These are phyloP conservation scores for Perkinsus marinus DNA, from an alignment of 169 alveolate species.

Conservation along the genomic window DNA sequence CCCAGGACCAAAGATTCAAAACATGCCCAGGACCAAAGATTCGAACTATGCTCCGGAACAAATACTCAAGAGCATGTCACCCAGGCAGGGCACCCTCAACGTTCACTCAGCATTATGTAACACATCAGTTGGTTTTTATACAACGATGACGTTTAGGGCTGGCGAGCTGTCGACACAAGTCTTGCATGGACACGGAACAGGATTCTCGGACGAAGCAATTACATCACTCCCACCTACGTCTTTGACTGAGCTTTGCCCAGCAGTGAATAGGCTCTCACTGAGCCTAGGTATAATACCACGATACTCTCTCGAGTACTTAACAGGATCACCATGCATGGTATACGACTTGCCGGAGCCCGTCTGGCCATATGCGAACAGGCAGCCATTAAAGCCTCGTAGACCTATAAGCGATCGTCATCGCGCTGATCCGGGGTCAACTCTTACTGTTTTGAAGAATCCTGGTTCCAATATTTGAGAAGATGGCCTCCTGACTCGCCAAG, in stretches of 20 bases:
- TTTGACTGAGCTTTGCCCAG: neutral
- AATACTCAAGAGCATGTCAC: too few relatives aligned
- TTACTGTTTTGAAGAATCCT: neutral
- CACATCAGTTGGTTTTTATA: too few relatives aligned
- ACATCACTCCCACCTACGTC: neutral
- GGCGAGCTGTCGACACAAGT: too few relatives aligned
- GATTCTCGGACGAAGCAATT: too few relatives aligned
- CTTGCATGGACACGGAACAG: too few relatives aligned
- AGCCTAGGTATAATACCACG: neutral
- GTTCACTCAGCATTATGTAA: too few relatives aligned
- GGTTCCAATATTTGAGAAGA: neutral
- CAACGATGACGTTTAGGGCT: too few relatives aligned
- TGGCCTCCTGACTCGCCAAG: neutral
- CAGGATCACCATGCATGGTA: conserved; percentile 6
- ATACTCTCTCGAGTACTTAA: neutral
- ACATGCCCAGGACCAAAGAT: too few relatives aligned
- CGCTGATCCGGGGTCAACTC: neutral
- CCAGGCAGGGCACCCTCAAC: too few relatives aligned
- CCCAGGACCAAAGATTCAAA: too few relatives aligned
- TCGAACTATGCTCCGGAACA: too few relatives aligned
- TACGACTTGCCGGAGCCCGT: conserved; percentile 19
- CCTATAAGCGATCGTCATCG: neutral
- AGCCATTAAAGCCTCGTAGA: conserved; percentile 14
- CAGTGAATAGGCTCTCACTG: neutral
- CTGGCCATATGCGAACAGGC: conserved; percentile 22